Evolutionary conservation across 345 rosid species (phyloP).

Genomic region (Euclidium syriacum): DNA sequence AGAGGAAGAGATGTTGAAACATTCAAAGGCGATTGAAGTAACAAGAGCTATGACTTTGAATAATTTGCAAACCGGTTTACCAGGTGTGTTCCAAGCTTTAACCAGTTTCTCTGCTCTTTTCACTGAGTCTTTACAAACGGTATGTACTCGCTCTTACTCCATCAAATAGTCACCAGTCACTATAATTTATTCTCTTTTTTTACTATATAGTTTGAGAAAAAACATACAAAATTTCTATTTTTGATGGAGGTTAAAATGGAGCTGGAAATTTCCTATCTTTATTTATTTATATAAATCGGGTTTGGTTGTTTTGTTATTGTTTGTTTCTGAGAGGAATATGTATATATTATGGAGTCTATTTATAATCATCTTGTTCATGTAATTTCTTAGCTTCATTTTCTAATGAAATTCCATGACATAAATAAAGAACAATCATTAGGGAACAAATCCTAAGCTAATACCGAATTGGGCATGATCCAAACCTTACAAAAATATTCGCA

Average conservation of each 20-base stretch:
- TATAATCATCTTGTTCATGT: not conserved
- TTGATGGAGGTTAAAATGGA: constrained; percentile 1
- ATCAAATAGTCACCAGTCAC: constrained; percentile 62
- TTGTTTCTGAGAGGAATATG: constrained; percentile 21
- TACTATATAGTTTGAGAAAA: constrained; percentile 26
- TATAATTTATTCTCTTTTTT: constrained; percentile 1
- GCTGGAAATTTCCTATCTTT: constrained; percentile 3
- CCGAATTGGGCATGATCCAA: too few species aligned
- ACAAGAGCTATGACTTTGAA: constrained; percentile 89
- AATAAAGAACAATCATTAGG: constrained; percentile 11
- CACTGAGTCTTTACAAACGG: constrained; percentile 57
- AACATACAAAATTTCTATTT: constrained; percentile 17
- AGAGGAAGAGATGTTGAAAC: constrained; percentile 86
- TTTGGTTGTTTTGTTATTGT: constrained; percentile 14
- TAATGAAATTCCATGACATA: not conserved
- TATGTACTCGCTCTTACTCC: constrained; percentile 70
- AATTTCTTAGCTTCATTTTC: constrained; percentile 1
- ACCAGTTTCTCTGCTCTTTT: constrained; percentile 82
- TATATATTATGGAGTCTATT: constrained; percentile 17
- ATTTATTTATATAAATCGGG: not conserved
- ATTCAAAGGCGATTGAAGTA: constrained; percentile 84
- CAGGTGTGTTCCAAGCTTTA: constrained; percentile 89
- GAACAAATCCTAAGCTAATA: too few species aligned
- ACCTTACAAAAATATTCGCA: too few species aligned
- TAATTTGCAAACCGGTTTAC: constrained; percentile 84